Evolutionary conservation across 352 stramenopile genomes (phyloP).

Genomic region (Phytophthora sp.): DNA sequence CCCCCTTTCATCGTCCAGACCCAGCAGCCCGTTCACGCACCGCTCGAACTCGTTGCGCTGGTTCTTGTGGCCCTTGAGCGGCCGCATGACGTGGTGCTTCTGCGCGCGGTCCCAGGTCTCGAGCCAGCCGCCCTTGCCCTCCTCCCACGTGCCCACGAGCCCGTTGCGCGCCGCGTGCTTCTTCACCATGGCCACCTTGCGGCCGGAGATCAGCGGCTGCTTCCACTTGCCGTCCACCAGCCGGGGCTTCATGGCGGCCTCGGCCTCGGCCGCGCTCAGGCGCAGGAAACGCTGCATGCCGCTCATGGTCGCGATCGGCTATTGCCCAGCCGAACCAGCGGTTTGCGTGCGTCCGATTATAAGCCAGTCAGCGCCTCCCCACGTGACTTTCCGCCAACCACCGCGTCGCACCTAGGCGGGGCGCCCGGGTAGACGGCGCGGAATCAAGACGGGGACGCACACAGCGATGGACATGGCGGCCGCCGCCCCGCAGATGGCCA

Average conservation of each 20-base stretch:
- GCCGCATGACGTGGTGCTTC: constrained; percentile 89
- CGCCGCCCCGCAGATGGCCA: constrained; percentile 35
- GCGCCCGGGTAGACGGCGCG: too few relatives aligned
- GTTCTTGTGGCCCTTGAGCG: constrained; percentile 81
- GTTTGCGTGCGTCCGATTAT: constrained; percentile 30
- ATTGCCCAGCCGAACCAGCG: constrained; percentile 20
- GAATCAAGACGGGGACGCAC: too few relatives aligned
- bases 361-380: constrained; percentile 23
- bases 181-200: constrained; percentile 85
- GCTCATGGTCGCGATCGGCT: constrained; percentile 19
- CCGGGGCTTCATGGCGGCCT: constrained; percentile 79
- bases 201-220: constrained; percentile 79
- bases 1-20: background rate
- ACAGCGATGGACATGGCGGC: constrained; percentile 32
- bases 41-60: constrained; percentile 87
- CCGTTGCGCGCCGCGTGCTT: constrained; percentile 78
- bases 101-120: constrained; percentile 74
- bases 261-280: constrained; percentile 72
- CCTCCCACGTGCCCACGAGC: constrained; percentile 77
- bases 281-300: constrained; percentile 78
- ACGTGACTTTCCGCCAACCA: constrained; percentile 32
- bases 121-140: constrained; percentile 83
- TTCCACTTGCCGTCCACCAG: constrained; percentile 88
- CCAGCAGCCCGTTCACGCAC: constrained; percentile 29
- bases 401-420: too few relatives aligned